These are phyloP conservation scores for Melanogaster broomeanus DNA, from an alignment of 768 basidiomycete species.

Conservation along the genomic window DNA sequence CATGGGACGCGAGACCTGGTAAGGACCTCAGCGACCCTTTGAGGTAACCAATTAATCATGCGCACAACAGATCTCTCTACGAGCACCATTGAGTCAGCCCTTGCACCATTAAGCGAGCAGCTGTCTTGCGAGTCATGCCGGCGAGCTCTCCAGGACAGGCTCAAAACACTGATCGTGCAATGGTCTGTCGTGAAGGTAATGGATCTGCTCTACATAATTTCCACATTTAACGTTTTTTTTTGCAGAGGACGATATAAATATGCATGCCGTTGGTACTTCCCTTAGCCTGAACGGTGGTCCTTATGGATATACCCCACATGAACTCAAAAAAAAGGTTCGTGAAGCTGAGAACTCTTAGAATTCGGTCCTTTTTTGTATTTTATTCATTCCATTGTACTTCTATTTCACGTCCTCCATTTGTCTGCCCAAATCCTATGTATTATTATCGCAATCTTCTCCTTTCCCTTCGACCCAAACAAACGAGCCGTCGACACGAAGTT, in stretches of 20 bases:
- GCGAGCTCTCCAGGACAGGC: constrained; percentile 59
- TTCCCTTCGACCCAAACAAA: constrained; percentile 3
- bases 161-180: constrained; percentile 67
- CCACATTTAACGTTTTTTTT: constrained; percentile 7
- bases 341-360: background rate
- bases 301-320: constrained; percentile 4
- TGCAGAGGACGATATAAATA: constrained; percentile 57
- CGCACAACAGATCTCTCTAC: constrained; percentile 65
- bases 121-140: constrained; percentile 71
- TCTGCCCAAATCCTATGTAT: background rate
- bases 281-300: background rate
- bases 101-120: constrained; percentile 69
- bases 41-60: constrained; percentile 1
- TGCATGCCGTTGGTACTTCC: background rate
- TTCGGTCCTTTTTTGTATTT: background rate
- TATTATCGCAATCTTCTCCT: background rate
- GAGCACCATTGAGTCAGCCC: constrained; percentile 68
- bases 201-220: background rate
- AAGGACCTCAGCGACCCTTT: constrained; percentile 17
- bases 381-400: background rate
- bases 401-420: background rate
- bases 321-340: background rate
- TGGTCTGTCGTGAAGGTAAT: constrained; percentile 79
- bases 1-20: constrained; percentile 85
- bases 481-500: background rate